phyloP scores from a whole-genome alignment of 495 filamentous ascomycete species.

The Aspergillus steynii region DNA sequence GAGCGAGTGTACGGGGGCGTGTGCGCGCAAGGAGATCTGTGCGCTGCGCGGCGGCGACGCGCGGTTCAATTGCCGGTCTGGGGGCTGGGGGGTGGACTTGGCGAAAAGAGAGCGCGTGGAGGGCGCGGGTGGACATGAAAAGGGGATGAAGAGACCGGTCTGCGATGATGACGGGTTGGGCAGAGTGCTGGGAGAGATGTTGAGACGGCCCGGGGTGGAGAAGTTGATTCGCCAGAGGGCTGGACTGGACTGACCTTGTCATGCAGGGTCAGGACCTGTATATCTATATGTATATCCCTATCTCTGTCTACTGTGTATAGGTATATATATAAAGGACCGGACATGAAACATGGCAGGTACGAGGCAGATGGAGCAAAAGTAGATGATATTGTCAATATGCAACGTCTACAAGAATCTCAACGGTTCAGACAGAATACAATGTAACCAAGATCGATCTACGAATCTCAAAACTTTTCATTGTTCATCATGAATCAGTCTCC shows the following conservation, averaged over 20 bases:
- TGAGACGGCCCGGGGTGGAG: conserved; percentile 12
- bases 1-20: conserved; percentile 32
- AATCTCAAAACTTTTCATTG: conserved; percentile 2
- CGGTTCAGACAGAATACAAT: background rate
- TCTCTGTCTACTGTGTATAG: too few species aligned
- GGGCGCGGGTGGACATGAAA: background rate
- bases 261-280: too few species aligned
- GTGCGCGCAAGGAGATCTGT: conserved; percentile 42
- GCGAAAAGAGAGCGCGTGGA: conserved; percentile 5
- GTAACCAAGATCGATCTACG: background rate
- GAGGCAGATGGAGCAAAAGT: background rate
- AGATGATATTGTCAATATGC: background rate
- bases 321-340: too few species aligned
- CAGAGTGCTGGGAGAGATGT: conserved; percentile 24
- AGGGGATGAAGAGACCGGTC: conserved; percentile 10
- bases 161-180: conserved; percentile 32
- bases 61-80: conserved; percentile 30
- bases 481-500: conserved; percentile 4
- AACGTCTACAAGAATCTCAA: background rate
- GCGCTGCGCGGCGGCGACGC: conserved; percentile 39
- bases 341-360: background rate
- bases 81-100: background rate
- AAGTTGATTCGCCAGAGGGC: conserved; percentile 7
- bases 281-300: too few species aligned
- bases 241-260: background rate